Conservation (phyloP, 257 asterid genomes). For the Salvia miltiorrhiza region DNA sequence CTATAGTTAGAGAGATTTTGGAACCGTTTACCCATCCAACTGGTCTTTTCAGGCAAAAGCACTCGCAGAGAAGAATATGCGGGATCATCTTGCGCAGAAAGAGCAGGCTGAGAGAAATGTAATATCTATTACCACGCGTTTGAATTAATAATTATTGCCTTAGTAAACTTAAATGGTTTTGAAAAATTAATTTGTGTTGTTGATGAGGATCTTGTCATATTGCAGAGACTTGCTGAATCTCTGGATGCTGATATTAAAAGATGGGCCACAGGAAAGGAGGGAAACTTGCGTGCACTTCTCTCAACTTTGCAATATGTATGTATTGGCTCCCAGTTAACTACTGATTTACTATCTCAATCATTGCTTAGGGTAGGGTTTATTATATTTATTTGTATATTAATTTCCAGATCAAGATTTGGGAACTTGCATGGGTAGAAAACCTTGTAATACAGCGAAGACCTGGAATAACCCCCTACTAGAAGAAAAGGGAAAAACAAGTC, state of each 20-base stretch:
- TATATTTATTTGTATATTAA: neutral
- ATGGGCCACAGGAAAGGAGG: slow-evolving; percentile 94
- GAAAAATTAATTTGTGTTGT: slow-evolving; percentile 1
- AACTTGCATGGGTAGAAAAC: neutral
- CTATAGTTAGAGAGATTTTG: slow-evolving; percentile 12
- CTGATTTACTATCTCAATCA: neutral
- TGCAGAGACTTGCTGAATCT: slow-evolving; percentile 89
- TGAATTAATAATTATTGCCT: slow-evolving; percentile 7
- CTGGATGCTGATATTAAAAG: slow-evolving; percentile 95
- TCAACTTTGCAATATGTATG: slow-evolving; percentile 96
- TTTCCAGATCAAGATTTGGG: slow-evolving; percentile 6
- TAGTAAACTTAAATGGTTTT: neutral
- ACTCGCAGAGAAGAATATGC: slow-evolving; percentile 92
- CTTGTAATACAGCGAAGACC: neutral
- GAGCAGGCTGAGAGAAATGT: slow-evolving; percentile 99
- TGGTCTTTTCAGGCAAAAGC: slow-evolving; percentile 80
- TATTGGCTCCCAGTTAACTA: neutral
- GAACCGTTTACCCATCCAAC: slow-evolving; percentile 5
- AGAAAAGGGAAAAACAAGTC: neutral
- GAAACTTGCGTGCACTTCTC: slow-evolving; percentile 94
- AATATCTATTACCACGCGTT: slow-evolving; percentile 15
- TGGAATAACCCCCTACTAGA: neutral
- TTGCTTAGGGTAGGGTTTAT: neutral
- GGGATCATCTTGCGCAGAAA: slow-evolving; percentile 86
- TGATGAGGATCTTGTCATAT: slow-evolving; percentile 25